A percentile compares a stretch with the other conserved stretches of the same genome.
Conservation (phyloP, 768 basidiomycete genomes). For the Leccinum barrowsii region DNA sequence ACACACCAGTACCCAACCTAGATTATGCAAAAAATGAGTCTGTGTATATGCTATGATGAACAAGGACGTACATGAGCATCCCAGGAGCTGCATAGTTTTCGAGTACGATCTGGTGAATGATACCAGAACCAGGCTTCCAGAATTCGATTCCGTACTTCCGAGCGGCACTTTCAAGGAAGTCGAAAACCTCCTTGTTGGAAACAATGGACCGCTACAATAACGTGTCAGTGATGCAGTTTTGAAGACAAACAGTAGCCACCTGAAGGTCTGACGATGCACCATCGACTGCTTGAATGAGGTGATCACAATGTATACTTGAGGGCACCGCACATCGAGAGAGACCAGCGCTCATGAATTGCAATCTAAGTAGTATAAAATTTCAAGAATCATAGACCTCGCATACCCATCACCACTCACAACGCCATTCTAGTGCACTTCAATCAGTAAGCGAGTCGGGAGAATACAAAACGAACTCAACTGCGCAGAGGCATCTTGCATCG, state of each 20-base stretch:
- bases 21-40: slow-evolving; percentile 4
- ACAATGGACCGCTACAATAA: slow-evolving; percentile 67
- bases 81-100: slow-evolving; percentile 97
- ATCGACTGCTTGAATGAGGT: slow-evolving; percentile 90
- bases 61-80: slow-evolving; percentile 73
- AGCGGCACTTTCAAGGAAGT: slow-evolving; percentile 91
- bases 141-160: slow-evolving; percentile 95
- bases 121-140: slow-evolving; percentile 88
- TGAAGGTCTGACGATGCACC: slow-evolving; percentile 85
- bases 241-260: slow-evolving; percentile 37
- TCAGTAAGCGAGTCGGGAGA: slow-evolving; percentile 10
- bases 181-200: slow-evolving; percentile 94
- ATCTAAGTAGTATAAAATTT: slow-evolving; percentile 37
- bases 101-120: slow-evolving; percentile 96
- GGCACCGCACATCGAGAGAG: slow-evolving; percentile 81
- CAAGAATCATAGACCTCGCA: not conserved
- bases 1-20: slow-evolving; percentile 79
- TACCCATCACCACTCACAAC: slow-evolving; percentile 44
- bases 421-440: slow-evolving; percentile 61
- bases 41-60: not conserved
- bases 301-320: slow-evolving; percentile 95
- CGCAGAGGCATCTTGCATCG: slow-evolving; percentile 94
- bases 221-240: not conserved
- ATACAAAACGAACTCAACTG: slow-evolving; percentile 53
- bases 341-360: slow-evolving; percentile 98